Evolutionary conservation across 345 rosid genomes (phyloP), one percentile per base, ranked within the genome.

Genomic region (Eucalyptus victrix): DNA sequence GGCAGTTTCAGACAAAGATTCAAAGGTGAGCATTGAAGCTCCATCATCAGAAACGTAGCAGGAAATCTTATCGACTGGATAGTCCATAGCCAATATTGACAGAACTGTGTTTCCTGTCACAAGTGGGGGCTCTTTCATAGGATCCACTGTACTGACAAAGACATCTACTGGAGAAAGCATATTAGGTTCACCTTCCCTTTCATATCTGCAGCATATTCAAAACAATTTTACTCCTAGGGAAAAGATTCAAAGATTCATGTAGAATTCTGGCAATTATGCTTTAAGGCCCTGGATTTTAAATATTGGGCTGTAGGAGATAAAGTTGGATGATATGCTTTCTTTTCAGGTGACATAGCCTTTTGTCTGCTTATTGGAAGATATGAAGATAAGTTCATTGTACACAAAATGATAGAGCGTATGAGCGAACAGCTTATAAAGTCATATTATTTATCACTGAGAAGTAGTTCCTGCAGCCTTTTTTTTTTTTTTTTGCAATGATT

Each of bases 71-170:
- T 97, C 98, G 45, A 97, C 98, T 9, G 99, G 98, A 49, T 97
- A 97, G 93, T 97, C 99, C 97, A 98, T 93, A 87, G 99, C 98
- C 94, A 98, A 93, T 90, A 98, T 98, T 21, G 99, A 98, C 86
- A 97, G 89, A 67, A 98, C 91, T 10, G 99, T 98, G 91, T 98
- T 98, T 28, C 97, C 95, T 62, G 99, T 97, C 32, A 98, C 99
- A 14, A 98, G 97, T 32, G 99, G 99, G 47, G 99, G 99, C 92
- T 97, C 99, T 94, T 98, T 98, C 99, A 96, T 92, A 4, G 99
- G 97, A 93, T 98, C 99, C 91, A 98, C 99, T 10, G 99, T 98
- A 94, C 99, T 97, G 88, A 97, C 99, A 90, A 97, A 98, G 91
- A 98, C 89, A 93, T 98, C 99, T 21, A 93, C 99, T 11, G 97